Percentiles rank a stretch among this genome's conserved stretches.
phyloP scores from a whole-genome alignment of 495 filamentous ascomycete species.

The Emericellopsis terricola region DNA sequence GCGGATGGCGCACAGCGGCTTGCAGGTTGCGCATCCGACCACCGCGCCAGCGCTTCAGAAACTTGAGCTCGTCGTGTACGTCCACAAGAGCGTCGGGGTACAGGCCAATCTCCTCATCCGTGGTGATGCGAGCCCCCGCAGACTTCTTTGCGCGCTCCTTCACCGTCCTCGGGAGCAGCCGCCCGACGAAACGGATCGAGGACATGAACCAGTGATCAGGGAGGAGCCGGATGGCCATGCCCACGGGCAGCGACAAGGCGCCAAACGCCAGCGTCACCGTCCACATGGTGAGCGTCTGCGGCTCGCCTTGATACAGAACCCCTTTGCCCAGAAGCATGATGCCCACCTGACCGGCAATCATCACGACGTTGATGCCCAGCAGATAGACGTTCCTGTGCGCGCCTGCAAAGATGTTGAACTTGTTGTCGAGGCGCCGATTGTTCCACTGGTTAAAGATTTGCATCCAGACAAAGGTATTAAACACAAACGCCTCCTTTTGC shows the following conservation, averaged over 20 bases:
- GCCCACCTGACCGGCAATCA: constrained; percentile 63
- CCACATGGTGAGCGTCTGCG: constrained; percentile 56
- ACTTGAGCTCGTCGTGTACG: constrained; percentile 63
- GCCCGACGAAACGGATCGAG: too few species aligned
- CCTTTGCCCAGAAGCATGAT: constrained; percentile 58
- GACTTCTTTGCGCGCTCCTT: constrained; percentile 38
- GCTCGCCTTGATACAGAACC: too few species aligned
- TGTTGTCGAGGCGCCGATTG: constrained; percentile 76
- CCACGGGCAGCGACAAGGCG: constrained; percentile 54
- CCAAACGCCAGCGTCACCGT: constrained; percentile 56
- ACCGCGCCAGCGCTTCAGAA: constrained; percentile 81
- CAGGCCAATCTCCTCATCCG: constrained; percentile 56
- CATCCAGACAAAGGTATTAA: constrained; percentile 96
- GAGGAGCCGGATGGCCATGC: constrained; percentile 47
- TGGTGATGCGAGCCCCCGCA: constrained; percentile 39
- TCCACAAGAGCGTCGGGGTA: constrained; percentile 58
- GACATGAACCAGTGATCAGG: constrained; percentile 38
- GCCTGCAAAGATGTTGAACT: constrained; percentile 79
- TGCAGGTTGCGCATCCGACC: constrained; percentile 76
- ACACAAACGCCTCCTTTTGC: constrained; percentile 52
- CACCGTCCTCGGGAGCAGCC: constrained; percentile 47
- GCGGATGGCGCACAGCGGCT: constrained; percentile 67
- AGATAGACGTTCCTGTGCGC: constrained; percentile 65
- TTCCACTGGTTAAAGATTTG: constrained; percentile 81
- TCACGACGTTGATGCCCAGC: constrained; percentile 60